phyloP scores from a whole-genome alignment of 2,329 filamentous ascomycete species.

The Plenodomus biglobosus region DNA sequence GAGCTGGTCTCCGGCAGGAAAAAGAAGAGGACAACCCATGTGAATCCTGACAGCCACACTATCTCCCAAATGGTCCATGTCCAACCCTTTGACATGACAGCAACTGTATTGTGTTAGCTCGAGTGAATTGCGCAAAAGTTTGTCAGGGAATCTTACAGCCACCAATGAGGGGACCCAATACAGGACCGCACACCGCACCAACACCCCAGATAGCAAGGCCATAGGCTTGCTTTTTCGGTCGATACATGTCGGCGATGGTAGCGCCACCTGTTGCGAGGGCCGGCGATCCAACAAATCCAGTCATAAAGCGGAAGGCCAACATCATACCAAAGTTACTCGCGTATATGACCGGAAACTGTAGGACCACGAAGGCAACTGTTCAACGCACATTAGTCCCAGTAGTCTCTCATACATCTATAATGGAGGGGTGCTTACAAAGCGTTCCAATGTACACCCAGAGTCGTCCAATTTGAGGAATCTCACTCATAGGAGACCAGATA shows the following conservation, averaged over 20 bases:
- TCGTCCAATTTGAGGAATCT: constrained; percentile 53
- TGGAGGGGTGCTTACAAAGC: constrained; percentile 11
- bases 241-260: constrained; percentile 51
- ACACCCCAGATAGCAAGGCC: constrained; percentile 47
- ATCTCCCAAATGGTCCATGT: constrained; percentile 49
- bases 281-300: constrained; percentile 52
- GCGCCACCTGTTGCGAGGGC: constrained; percentile 52
- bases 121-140: no score
- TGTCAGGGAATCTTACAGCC: no score
- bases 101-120: no score
- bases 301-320: constrained; percentile 54
- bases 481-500: constrained; percentile 49
- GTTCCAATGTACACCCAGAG: constrained; percentile 39
- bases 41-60: constrained; percentile 47
- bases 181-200: constrained; percentile 46
- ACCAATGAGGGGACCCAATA: constrained; percentile 48
- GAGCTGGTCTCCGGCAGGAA: constrained; percentile 47
- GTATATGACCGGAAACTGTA: constrained; percentile 52
- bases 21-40: constrained; percentile 45
- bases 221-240: constrained; percentile 44
- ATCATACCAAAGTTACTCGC: constrained; percentile 55
- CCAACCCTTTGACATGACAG: constrained; percentile 42
- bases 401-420: no score
- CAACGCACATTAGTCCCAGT: constrained; percentile 1
- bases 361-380: constrained; percentile 49